Evolutionary conservation across 345 rosid genomes (phyloP), one percentile per base, ranked within the genome.

Genomic region (Ceriops decandra): DNA sequence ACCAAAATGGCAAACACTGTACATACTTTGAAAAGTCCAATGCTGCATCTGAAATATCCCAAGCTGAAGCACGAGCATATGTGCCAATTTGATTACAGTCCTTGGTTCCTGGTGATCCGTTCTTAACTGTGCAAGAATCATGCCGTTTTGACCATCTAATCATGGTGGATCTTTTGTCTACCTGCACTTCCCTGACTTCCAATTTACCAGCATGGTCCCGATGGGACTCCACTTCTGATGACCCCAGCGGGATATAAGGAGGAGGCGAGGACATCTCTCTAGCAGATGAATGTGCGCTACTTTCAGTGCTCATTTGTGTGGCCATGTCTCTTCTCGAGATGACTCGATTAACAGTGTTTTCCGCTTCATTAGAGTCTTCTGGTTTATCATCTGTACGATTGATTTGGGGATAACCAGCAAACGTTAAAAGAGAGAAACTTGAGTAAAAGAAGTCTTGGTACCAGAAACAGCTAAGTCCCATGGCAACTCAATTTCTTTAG

Each of bases 231-330:
- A 32, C 68, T 64, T 69, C 75, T 52, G 88, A 76, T 69, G 74
- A 66, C 63, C 52, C 74, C 30, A 86, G 75, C 69, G 72, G 68
- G 66, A 58, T 71, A 32, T 79, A 66, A 19, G 82, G 78, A 61
- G 93, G 82, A 69, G 87, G 78, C 4, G 84, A 79, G 26, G 85
- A 73, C 64, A 79, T 70, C 66, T 53, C 76, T 68, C 74, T 73
- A 5, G 86, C 80, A 53, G 87, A 86, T 51, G 83, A 78, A 68
- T 70, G 64, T 74, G 73, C 69, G 63, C 81, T 77, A 47, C 76
- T 79, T 5, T 81, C 86, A 4, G 90, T 85, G 60, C 97, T 95
- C 97, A 91, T 95, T 74, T 95, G 97, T 8, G 99, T 91, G 9
- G 97, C 90, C 87, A 86, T 91, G 75, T 95, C 99, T 75, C 95